A percentile compares a stretch with the other conserved stretches of the same genome.
phyloP scores from a whole-genome alignment of 495 filamentous ascomycete species.

The Talaromyces borbonicus region DNA sequence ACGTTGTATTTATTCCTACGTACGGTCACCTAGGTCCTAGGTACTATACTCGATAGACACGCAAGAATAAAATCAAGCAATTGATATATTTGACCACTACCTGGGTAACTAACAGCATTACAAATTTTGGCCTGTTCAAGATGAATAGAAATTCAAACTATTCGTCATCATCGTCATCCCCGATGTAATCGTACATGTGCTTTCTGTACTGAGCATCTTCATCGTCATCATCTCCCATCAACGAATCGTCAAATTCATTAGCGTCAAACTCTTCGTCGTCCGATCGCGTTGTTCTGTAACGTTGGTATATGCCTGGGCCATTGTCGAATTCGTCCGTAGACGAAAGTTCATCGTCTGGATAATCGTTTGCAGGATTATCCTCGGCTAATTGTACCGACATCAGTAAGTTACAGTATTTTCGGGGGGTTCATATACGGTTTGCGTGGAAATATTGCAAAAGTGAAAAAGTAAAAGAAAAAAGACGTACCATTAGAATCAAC shows the following conservation, averaged over 20 bases:
- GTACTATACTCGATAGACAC: no score
- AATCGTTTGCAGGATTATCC: conserved; percentile 56
- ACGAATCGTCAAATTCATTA: conserved; percentile 37
- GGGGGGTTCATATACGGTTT: no score
- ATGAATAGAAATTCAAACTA: no score
- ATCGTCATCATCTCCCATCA: conserved; percentile 39
- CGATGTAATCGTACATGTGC: conserved; percentile 5
- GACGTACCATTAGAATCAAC: conserved; percentile 50
- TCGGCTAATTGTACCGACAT: conserved; percentile 38
- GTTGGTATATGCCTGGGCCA: conserved; percentile 38
- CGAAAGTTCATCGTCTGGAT: conserved; percentile 55
- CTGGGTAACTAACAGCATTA: not conserved
- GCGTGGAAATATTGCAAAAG: no score
- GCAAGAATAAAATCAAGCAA: not conserved
- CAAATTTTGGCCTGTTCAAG: no score
- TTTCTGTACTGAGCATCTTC: conserved; percentile 8
- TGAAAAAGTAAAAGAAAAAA: no score
- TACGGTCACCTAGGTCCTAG: no score
- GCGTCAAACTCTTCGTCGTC: conserved; percentile 50
- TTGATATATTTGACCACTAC: not conserved
- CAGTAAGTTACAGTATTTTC: not conserved
- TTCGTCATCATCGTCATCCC: conserved; percentile 18
- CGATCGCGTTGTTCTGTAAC: conserved; percentile 29
- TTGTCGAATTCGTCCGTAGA: conserved; percentile 46
- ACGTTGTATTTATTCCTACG: no score